phyloP scores from a whole-genome alignment of 2,329 filamentous ascomycete species.

The Fusarium veterinarium region DNA sequence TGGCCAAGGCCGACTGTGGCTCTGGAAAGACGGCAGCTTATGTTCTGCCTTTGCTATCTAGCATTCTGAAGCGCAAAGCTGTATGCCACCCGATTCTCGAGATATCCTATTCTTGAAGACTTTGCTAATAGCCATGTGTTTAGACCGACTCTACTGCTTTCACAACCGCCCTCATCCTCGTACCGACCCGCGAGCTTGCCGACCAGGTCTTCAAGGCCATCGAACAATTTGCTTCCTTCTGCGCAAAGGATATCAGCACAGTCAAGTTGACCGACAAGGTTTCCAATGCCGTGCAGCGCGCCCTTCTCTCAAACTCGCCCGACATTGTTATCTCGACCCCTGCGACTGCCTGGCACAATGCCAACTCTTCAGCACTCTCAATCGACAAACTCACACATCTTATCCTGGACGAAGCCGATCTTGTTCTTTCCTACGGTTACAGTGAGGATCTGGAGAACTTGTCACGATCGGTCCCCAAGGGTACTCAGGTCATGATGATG shows the following conservation, averaged over 20 bases:
- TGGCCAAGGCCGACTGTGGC: conserved; percentile 93
- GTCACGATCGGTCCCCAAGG: conserved; percentile 80
- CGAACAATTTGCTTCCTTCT: conserved; percentile 82
- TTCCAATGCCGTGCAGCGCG: conserved; percentile 87
- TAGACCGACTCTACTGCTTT: conserved; percentile 63
- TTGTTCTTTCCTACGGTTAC: conserved; percentile 94
- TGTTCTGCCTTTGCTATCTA: conserved; percentile 86
- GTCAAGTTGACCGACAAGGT: conserved; percentile 93
- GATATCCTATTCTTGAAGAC: background rate
- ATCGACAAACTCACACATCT: conserved; percentile 79
- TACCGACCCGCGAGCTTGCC: conserved; percentile 93
- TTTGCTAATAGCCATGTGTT: conserved; percentile 11
- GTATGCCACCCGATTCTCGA: conserved; percentile 51
- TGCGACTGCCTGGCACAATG: conserved; percentile 81
- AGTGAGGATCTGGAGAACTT: conserved; percentile 88
- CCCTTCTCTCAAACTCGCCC: conserved; percentile 84
- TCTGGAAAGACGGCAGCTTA: conserved; percentile 99
- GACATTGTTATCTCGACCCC: conserved; percentile 94
- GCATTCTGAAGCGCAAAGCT: conserved; percentile 81
- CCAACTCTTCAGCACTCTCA: conserved; percentile 73
- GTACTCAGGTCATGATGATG: conserved; percentile 91
- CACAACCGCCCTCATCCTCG: conserved; percentile 86
- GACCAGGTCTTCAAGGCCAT: conserved; percentile 88
- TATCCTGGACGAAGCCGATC: conserved; percentile 93
- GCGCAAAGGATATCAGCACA: conserved; percentile 82